Evolutionary conservation across 2,329 filamentous ascomycete species (phyloP), one percentile per base, ranked within the genome.

Genomic region (Aspergillus ochraceus): DNA sequence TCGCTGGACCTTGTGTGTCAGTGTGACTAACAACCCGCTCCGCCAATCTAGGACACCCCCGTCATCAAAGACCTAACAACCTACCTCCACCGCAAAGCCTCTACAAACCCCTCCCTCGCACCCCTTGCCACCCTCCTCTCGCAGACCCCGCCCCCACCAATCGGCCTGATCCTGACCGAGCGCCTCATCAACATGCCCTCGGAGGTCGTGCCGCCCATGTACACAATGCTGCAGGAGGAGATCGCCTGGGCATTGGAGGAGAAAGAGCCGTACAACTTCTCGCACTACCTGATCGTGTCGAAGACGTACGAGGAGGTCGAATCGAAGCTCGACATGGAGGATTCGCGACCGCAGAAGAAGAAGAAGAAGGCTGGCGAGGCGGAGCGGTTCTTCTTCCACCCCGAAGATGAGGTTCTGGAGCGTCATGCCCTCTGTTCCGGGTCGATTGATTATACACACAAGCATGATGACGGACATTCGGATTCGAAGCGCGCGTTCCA

Each of bases 401-500:
- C 92, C 0, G 95, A 99, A 78, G 95, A 99, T 71, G 95, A 98
- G 80, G 85, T 94, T 54, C 79, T 97, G 69, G 87, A 95, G 65
- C 87, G 87, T 71, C 84, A 94, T 77, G 90, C 92, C 2, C 62
- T 86, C 45, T 91, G 86, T 14, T 81, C 84, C 64, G 90, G 88
- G 26, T 86, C 83, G 54, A 96, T 89, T 72, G 85, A 89, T 19
- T 97, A 92, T 75, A 90, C 88, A 51, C 94, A 90, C 74, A 87
- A 91, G 62, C 81, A 82, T 60, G 90, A 90, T 51, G 91, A 96
- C 67, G 86, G 88, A 4, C 86, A 89, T 63, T 90, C 92, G 56
- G 95, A 99, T 79, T 92, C 92, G 70, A 97, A 96, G 83, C 83
- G 95, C 62, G 91, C 93, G 0, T 99, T 99, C 77, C 92, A 96